phyloP scores from a whole-genome alignment of 1,139 yeast species.

The Torulaspora globosa region DNA sequence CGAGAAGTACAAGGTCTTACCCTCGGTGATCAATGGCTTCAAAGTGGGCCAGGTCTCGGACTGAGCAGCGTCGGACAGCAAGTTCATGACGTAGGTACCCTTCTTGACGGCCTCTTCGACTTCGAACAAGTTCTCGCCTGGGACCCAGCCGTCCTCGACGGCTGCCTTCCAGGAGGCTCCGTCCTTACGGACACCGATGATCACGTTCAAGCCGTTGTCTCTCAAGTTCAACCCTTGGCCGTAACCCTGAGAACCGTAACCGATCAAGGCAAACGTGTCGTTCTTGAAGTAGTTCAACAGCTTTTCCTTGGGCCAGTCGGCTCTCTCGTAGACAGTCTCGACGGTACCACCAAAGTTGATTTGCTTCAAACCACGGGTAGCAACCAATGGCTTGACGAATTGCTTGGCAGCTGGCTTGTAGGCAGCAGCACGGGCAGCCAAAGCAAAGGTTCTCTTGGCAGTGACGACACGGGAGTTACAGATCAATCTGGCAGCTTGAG shows the following conservation, averaged over 20 bases:
- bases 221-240: conserved; percentile 99
- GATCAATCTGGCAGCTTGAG: conserved; percentile 36
- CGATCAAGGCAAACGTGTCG: conserved; percentile 95
- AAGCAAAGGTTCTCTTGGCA: conserved; percentile 64
- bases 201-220: conserved; percentile 96
- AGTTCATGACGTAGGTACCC: conserved; percentile 96
- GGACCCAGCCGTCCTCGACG: conserved; percentile 99
- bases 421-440: conserved; percentile 48
- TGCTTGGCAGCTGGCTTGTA: conserved; percentile 44
- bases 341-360: conserved; percentile 96
- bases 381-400: conserved; percentile 36
- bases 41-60: conserved; percentile 92
- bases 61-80: conserved; percentile 98
- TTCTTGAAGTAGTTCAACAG: conserved; percentile 93
- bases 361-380: conserved; percentile 84
- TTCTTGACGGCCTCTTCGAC: conserved; percentile 86
- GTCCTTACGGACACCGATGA: conserved; percentile 95
- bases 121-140: conserved; percentile 95
- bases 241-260: conserved; percentile 99
- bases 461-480: conserved; percentile 41
- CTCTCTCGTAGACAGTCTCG: conserved; percentile 95
- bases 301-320: conserved; percentile 99
- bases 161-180: conserved; percentile 99
- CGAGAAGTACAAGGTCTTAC: conserved; percentile 96
- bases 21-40: conserved; percentile 91